Evolutionary conservation across 1,284 basidiomycete species (phyloP).

Genomic region (Sanghuangporus sanghuang): DNA sequence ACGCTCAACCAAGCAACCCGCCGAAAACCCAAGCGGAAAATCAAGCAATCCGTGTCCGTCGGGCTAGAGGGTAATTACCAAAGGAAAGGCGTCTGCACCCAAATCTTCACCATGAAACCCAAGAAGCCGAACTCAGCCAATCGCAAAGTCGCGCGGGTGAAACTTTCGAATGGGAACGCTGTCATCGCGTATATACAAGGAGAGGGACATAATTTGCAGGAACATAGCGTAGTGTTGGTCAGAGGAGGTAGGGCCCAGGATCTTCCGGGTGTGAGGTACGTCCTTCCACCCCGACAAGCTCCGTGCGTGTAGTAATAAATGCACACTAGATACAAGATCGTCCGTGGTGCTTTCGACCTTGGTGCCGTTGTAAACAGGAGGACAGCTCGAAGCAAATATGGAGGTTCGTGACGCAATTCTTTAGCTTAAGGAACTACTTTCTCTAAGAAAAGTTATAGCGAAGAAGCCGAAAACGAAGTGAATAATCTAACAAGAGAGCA

Average conservation of each 20-base stretch:
- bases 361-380: constrained; percentile 85
- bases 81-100: constrained; percentile 85
- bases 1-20: constrained; percentile 84
- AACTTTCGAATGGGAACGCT: constrained; percentile 86
- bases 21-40: constrained; percentile 46
- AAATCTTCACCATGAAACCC: constrained; percentile 82
- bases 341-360: constrained; percentile 91
- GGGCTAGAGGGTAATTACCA: constrained; percentile 77
- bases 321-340: constrained; percentile 80
- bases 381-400: constrained; percentile 88
- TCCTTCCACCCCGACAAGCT: constrained; percentile 16
- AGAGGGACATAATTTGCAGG: constrained; percentile 97
- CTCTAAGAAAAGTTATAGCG: constrained; percentile 35
- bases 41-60: constrained; percentile 61
- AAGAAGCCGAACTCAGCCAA: constrained; percentile 99
- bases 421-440: constrained; percentile 21
- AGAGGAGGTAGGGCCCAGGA: constrained; percentile 96
- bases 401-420: constrained; percentile 49
- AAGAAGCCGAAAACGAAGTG: constrained; percentile 84
- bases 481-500: constrained; percentile 33
- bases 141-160: constrained; percentile 94
- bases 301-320: neutral
- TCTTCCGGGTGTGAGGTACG: constrained; percentile 92
- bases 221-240: constrained; percentile 93
- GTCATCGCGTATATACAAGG: constrained; percentile 95